Conservation (phyloP, 176 grass and related monocot genomes). For the Chrysopogon serrulatus region DNA sequence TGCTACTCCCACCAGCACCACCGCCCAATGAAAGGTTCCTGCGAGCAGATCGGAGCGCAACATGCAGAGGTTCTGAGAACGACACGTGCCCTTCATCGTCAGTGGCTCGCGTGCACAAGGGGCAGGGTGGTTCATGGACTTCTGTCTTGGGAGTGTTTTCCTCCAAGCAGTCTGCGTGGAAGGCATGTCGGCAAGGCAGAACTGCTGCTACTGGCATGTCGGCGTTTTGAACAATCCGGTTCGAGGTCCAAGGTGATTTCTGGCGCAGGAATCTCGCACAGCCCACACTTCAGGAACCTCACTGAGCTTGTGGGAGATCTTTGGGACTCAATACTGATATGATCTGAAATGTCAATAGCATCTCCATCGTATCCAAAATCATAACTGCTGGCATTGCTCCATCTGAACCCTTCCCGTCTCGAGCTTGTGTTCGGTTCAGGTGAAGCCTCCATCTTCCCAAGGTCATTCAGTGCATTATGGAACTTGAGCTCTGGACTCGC, state of each 20-base stretch:
- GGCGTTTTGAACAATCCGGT: constrained; percentile 62
- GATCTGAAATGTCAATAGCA: constrained; percentile 69
- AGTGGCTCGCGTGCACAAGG: constrained; percentile 43
- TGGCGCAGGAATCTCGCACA: constrained; percentile 83
- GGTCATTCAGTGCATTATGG: constrained; percentile 62
- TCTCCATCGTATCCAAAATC: constrained; percentile 90
- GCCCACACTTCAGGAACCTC: constrained; percentile 62
- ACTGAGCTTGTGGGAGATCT: constrained; percentile 45
- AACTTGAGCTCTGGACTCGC: constrained; percentile 77
- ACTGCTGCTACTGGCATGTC: constrained; percentile 93
- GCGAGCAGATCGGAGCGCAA: constrained; percentile 48
- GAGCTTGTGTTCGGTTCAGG: constrained; percentile 65
- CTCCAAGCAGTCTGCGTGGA: constrained; percentile 93
- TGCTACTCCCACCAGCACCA: constrained; percentile 35
- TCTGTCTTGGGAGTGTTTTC: constrained; percentile 78
- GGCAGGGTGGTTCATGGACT: constrained; percentile 78
- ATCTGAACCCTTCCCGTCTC: constrained; percentile 89
- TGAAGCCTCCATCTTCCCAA: constrained; percentile 77
- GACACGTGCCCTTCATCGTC: constrained; percentile 50
- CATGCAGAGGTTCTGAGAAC: constrained; percentile 85
- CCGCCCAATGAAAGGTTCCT: constrained; percentile 38
- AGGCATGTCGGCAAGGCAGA: constrained; percentile 79
- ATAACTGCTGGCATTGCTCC: constrained; percentile 92
- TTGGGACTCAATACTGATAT: constrained; percentile 64
- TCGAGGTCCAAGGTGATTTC: constrained; percentile 92